A percentile compares a stretch with the other conserved stretches of the same genome.
These are phyloP conservation scores for Penicillium arizonense DNA, from an alignment of 495 filamentous ascomycete genomes.

Conservation along the genomic window DNA sequence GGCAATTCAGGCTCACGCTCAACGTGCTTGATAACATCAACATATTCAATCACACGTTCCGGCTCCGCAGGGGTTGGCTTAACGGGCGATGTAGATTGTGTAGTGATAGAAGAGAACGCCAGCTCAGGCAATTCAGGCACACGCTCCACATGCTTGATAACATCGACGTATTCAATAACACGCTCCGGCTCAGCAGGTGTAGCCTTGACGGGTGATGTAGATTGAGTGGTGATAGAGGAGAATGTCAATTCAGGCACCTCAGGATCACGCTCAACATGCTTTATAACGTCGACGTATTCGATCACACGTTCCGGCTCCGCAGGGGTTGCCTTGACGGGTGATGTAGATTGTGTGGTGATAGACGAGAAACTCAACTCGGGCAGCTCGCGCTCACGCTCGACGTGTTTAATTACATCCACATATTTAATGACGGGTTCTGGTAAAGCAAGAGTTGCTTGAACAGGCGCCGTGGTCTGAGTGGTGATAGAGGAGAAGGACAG, in stretches of 20 bases:
- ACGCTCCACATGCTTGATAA: too few species aligned
- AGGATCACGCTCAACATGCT: conserved; percentile 1
- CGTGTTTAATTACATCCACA: background rate
- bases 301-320: too few species aligned
- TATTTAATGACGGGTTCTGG: conserved; percentile 12
- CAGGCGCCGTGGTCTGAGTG: conserved; percentile 29
- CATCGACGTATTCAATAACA: background rate
- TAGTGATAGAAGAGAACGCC: background rate
- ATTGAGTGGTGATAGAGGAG: conserved; percentile 29
- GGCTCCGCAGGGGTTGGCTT: background rate
- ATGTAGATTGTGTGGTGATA: conserved; percentile 11
- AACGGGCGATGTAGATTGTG: background rate
- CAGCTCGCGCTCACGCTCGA: conserved; percentile 6
- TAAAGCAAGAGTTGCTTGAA: conserved; percentile 7
- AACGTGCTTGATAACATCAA: background rate
- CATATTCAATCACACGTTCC: background rate
- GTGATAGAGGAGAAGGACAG: conserved; percentile 29
- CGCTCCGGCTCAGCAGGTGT: conserved; percentile 15
- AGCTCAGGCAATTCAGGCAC: background rate
- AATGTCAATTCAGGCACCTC: conserved; percentile 17
- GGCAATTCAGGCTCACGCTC: conserved; percentile 11
- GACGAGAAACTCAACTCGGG: conserved; percentile 5
- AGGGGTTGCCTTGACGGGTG: background rate
- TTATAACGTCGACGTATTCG: too few species aligned
- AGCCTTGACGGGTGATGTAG: conserved; percentile 26